Evolutionary conservation across 1,284 basidiomycete species (phyloP).

Genomic region (Tilletia indica): DNA sequence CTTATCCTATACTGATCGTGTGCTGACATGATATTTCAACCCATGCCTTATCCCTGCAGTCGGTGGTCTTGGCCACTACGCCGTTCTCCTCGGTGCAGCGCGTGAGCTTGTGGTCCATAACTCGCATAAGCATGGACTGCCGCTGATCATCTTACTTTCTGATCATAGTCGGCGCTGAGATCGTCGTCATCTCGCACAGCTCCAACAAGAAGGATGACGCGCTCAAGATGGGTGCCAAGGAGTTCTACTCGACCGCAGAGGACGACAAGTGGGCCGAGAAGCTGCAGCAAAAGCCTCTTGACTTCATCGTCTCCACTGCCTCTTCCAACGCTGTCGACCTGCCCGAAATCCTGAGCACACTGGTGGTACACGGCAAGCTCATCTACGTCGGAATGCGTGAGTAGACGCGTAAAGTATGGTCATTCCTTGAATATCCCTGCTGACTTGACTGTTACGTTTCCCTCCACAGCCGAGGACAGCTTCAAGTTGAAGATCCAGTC

Average conservation of each 20-base stretch:
- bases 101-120: background rate
- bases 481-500: slow-evolving; percentile 56
- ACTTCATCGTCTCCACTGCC: slow-evolving; percentile 66
- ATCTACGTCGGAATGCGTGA: slow-evolving; percentile 63
- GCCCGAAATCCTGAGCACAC: slow-evolving; percentile 60
- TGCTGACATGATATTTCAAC: slow-evolving; percentile 21
- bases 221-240: slow-evolving; percentile 65
- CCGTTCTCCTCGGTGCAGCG: slow-evolving; percentile 64
- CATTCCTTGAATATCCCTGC: too few relatives aligned
- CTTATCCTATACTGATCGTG: too few relatives aligned
- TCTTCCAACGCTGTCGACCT: slow-evolving; percentile 59
- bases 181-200: slow-evolving; percentile 69
- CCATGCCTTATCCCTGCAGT: slow-evolving; percentile 19
- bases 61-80: slow-evolving; percentile 56
- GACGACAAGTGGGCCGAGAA: slow-evolving; percentile 42
- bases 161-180: slow-evolving; percentile 63
- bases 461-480: slow-evolving; percentile 55
- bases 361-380: slow-evolving; percentile 63
- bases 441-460: too few relatives aligned
- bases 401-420: too few relatives aligned
- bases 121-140: too few relatives aligned
- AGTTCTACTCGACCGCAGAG: slow-evolving; percentile 52
- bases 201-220: slow-evolving; percentile 67
- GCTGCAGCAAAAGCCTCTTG: slow-evolving; percentile 57
- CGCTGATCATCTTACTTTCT: background rate